Percentiles rank a stretch among this genome's conserved stretches.
Conservation (phyloP, 805 yeast genomes). For the Jamesozyma lodderae region DNA sequence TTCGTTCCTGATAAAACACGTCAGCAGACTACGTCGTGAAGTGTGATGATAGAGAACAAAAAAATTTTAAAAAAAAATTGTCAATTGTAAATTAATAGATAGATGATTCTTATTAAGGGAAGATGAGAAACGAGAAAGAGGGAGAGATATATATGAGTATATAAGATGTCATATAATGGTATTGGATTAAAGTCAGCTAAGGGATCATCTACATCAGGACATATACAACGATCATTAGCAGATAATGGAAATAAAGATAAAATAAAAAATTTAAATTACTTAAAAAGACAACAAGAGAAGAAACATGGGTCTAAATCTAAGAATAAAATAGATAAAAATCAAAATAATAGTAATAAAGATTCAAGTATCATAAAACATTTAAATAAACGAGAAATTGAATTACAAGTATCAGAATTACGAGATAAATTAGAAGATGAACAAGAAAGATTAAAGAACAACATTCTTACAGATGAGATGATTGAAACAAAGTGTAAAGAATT, state of each 20-base stretch:
- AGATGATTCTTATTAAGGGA: too few species aligned
- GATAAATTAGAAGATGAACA: conserved; percentile 22
- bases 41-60: too few species aligned
- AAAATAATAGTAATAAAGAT: background rate
- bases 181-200: conserved; percentile 28
- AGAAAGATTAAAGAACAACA: conserved; percentile 9
- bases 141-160: too few species aligned
- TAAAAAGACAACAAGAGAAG: background rate
- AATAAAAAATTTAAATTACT: conserved; percentile 7
- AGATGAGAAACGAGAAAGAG: too few species aligned
- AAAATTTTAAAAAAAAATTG: too few species aligned
- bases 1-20: too few species aligned
- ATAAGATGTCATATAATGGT: conserved; percentile 26
- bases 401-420: conserved; percentile 22
- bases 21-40: too few species aligned
- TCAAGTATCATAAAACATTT: conserved; percentile 8
- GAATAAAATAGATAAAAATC: background rate
- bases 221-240: conserved; percentile 26
- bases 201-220: conserved; percentile 30
- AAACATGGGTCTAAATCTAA: background rate
- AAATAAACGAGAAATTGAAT: conserved; percentile 20
- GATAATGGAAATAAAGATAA: conserved; percentile 7
- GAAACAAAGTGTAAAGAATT: conserved; percentile 16
- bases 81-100: too few species aligned
- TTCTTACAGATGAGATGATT: conserved; percentile 12